A percentile compares a stretch with the other conserved stretches of the same genome.
These are phyloP conservation scores for Cladophialophora chaetospira DNA, from an alignment of 2,329 filamentous ascomycete species.

Conservation along the genomic window DNA sequence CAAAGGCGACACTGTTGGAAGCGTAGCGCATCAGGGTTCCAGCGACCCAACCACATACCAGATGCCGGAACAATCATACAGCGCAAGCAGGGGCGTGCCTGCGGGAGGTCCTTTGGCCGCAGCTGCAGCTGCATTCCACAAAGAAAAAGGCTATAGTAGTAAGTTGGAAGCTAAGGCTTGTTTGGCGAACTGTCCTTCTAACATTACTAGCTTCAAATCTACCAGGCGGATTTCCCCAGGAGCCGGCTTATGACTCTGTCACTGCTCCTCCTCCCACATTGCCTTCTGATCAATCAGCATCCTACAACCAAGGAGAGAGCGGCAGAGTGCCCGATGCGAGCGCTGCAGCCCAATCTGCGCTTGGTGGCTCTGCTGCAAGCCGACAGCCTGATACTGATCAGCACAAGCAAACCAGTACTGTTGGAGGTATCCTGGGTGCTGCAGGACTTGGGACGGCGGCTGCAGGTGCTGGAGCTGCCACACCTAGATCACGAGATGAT, in stretches of 20 bases:
- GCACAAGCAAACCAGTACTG: constrained; percentile 12
- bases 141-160: constrained; percentile 22
- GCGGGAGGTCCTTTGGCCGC: constrained; percentile 19
- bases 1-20: constrained; percentile 26
- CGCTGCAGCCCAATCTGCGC: constrained; percentile 7
- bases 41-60: constrained; percentile 29
- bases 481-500: constrained; percentile 9
- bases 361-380: neutral
- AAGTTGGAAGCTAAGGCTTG: neutral
- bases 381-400: neutral
- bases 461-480: constrained; percentile 13
- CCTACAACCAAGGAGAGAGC: constrained; percentile 12
- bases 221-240: constrained; percentile 25
- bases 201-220: constrained; percentile 22
- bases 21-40: constrained; percentile 26
- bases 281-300: constrained; percentile 12
- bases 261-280: constrained; percentile 14
- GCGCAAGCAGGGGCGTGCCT: constrained; percentile 20
- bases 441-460: constrained; percentile 29
- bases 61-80: constrained; percentile 28
- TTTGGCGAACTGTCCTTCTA: neutral
- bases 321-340: constrained; percentile 1
- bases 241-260: constrained; percentile 12
- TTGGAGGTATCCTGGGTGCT: constrained; percentile 30
- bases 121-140: constrained; percentile 22